A percentile compares a stretch with the other conserved stretches of the same genome.
Evolutionary conservation across 2,329 filamentous ascomycete species (phyloP).

Genomic region (Penicillium sp.): DNA sequence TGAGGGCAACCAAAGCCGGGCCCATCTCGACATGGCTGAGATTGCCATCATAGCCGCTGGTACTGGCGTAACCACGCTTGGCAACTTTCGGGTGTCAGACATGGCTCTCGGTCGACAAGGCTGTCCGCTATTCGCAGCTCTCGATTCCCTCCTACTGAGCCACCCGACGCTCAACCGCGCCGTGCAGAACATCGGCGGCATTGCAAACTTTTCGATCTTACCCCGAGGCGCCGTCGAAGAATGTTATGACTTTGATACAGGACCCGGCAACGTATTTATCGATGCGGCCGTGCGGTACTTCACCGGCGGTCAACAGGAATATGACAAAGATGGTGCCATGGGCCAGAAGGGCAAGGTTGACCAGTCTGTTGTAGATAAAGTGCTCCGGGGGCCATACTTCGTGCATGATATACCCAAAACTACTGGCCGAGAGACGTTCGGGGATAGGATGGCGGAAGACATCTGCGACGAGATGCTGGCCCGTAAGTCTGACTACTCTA

Average conservation of each 20-base stretch:
- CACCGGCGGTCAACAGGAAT: slow-evolving; percentile 47
- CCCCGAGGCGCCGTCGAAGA: slow-evolving; percentile 35
- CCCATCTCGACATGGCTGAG: slow-evolving; percentile 48
- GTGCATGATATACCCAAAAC: slow-evolving; percentile 51
- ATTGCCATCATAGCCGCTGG: slow-evolving; percentile 52
- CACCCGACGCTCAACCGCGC: slow-evolving; percentile 54
- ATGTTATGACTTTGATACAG: slow-evolving; percentile 45
- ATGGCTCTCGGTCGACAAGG: slow-evolving; percentile 52
- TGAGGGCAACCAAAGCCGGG: slow-evolving; percentile 43
- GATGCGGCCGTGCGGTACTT: slow-evolving; percentile 54
- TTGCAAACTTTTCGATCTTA: slow-evolving; percentile 59
- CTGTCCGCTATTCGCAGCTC: slow-evolving; percentile 53
- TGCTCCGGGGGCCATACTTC: slow-evolving; percentile 51
- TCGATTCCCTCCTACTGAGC: slow-evolving; percentile 54
- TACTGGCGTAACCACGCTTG: slow-evolving; percentile 55
- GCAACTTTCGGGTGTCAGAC: slow-evolving; percentile 52
- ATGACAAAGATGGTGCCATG: slow-evolving; percentile 51
- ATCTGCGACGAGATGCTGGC: slow-evolving; percentile 18
- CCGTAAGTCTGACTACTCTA: neutral
- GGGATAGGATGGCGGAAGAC: slow-evolving; percentile 48
- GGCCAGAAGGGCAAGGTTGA: slow-evolving; percentile 47
- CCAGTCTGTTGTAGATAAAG: slow-evolving; percentile 50
- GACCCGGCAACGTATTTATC: slow-evolving; percentile 54
- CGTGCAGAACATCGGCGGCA: slow-evolving; percentile 59
- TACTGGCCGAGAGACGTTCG: slow-evolving; percentile 57